Percentiles rank a stretch among this genome's conserved stretches.
phyloP scores from a whole-genome alignment of 805 yeast genomes.

The Starmerella khaoyaiensis region DNA sequence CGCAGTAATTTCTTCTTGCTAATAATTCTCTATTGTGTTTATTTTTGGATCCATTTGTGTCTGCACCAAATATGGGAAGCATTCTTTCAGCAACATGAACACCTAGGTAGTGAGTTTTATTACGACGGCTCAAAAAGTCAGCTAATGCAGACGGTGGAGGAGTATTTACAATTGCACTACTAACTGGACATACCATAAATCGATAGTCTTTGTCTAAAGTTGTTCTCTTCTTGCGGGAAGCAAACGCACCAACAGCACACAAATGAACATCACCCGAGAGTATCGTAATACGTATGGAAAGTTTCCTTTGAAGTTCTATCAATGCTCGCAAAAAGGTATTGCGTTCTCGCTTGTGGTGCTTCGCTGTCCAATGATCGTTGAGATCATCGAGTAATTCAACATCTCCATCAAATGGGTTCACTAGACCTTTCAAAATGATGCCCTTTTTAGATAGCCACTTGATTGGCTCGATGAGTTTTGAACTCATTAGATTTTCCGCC shows the following conservation, averaged over 20 bases:
- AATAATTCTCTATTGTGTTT: constrained; percentile 40
- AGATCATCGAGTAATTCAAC: constrained; percentile 85
- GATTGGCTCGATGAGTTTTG: constrained; percentile 45
- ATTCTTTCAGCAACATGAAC: constrained; percentile 61
- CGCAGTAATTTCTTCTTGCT: constrained; percentile 46
- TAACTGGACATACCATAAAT: constrained; percentile 66
- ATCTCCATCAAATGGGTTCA: constrained; percentile 84
- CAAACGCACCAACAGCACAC: constrained; percentile 69
- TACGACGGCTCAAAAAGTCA: constrained; percentile 50
- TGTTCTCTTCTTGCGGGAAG: constrained; percentile 37
- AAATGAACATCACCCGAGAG: constrained; percentile 90
- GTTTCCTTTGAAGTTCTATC: constrained; percentile 49
- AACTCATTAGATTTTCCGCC: constrained; percentile 61
- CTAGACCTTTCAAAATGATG: constrained; percentile 53
- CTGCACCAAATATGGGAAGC: constrained; percentile 53
- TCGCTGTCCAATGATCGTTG: constrained; percentile 94
- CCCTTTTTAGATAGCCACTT: constrained; percentile 35
- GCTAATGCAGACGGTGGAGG: constrained; percentile 92
- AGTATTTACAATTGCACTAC: constrained; percentile 81
- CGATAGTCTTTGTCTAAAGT: constrained; percentile 60
- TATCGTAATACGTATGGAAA: constrained; percentile 66
- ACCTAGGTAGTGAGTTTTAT: constrained; percentile 56
- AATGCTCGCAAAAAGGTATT: constrained; percentile 51
- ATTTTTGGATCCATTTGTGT: constrained; percentile 39
- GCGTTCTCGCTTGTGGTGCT: constrained; percentile 74